Conservation (phyloP, 805 yeast genomes). For the Wickerhamiella vanderwaltii region DNA sequence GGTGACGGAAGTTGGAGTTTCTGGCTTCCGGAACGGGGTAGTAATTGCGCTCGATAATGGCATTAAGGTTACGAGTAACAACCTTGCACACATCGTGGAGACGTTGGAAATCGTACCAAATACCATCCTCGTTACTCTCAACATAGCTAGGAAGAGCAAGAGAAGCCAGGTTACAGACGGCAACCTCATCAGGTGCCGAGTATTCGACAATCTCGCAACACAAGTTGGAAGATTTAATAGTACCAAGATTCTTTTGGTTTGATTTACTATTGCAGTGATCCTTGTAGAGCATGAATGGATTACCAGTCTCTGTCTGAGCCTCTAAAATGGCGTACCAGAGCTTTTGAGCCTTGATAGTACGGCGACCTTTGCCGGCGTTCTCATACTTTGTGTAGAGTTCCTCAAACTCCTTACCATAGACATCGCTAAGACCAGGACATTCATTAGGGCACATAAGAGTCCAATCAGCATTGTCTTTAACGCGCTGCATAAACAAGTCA, state of each 20-base stretch:
- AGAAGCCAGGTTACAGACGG: constrained; percentile 91
- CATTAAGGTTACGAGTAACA: constrained; percentile 64
- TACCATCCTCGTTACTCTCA: constrained; percentile 33
- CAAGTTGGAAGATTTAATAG: constrained; percentile 82
- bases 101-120: constrained; percentile 55
- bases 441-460: constrained; percentile 79
- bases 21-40: constrained; percentile 76
- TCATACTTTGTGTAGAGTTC: constrained; percentile 62
- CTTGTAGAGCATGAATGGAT: constrained; percentile 87
- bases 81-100: constrained; percentile 71
- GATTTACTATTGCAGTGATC: constrained; percentile 81
- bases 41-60: constrained; percentile 68
- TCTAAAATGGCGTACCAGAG: constrained; percentile 82
- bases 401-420: constrained; percentile 75
- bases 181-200: constrained; percentile 83
- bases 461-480: constrained; percentile 71
- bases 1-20: constrained; percentile 62
- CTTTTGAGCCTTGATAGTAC: constrained; percentile 70
- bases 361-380: constrained; percentile 48
- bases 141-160: constrained; percentile 70
- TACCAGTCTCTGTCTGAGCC: constrained; percentile 93
- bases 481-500: constrained; percentile 86
- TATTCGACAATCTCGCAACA: constrained; percentile 93
- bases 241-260: constrained; percentile 85
- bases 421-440: constrained; percentile 75